These are phyloP conservation scores for Brasilioporus rufonigricans DNA, from an alignment of 768 basidiomycete genomes.

Conservation along the genomic window DNA sequence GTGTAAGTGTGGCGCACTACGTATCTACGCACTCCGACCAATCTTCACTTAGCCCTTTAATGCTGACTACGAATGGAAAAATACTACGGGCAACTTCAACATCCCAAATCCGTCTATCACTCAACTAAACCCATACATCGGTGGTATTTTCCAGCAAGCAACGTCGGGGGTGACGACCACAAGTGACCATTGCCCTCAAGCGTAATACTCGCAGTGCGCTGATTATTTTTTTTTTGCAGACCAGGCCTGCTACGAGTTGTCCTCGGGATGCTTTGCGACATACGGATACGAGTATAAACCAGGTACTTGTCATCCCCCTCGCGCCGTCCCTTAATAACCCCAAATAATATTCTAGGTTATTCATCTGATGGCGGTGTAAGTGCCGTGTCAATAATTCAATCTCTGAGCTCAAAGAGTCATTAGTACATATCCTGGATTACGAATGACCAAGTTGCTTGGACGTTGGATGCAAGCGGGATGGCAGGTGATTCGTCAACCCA, in stretches of 20 bases:
- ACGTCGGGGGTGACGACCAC: slow-evolving; percentile 68
- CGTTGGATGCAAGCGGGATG: slow-evolving; percentile 60
- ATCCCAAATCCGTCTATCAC: slow-evolving; percentile 56
- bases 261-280: slow-evolving; percentile 52
- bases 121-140: slow-evolving; percentile 62
- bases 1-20: slow-evolving; percentile 42
- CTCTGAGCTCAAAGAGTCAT: slow-evolving; percentile 5
- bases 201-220: neutral
- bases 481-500: slow-evolving; percentile 52
- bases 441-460: slow-evolving; percentile 64
- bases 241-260: slow-evolving; percentile 62
- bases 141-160: slow-evolving; percentile 82
- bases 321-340: neutral
- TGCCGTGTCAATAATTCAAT: slow-evolving; percentile 3
- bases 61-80: slow-evolving; percentile 64
- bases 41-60: slow-evolving; percentile 68
- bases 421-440: slow-evolving; percentile 83
- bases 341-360: slow-evolving; percentile 17
- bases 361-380: slow-evolving; percentile 47
- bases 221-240: slow-evolving; percentile 45
- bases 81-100: slow-evolving; percentile 54
- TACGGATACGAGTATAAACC: slow-evolving; percentile 86
- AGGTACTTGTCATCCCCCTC: slow-evolving; percentile 36
- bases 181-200: slow-evolving; percentile 34
- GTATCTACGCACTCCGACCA: neutral